Base-by-base conservation (phyloP, 352 stramenopile genomes). In the Blastocystis sp. region DNA sequence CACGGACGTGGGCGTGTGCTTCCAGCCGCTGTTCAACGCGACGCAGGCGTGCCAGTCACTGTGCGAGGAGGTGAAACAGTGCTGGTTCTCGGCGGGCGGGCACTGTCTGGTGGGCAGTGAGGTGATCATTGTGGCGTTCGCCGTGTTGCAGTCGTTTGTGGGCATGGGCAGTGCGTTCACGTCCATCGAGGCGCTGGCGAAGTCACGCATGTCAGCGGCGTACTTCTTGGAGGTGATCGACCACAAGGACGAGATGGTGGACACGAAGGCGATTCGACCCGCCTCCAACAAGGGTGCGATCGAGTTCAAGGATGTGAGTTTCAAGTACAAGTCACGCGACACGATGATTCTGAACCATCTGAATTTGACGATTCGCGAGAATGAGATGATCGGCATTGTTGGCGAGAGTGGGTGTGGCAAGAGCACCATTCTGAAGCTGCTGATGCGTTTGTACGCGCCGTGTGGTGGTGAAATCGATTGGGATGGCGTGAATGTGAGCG, bases 111-210 rank as follows among this genome's bases (percentile, higher is more conserved):
- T 78, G 91, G 92, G 34, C 92, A 62, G 92, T 17, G 90, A 91
- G 68, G 92, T 94, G 17, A 65, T 95, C 11, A 94, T 91, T 0
- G 90, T 95, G 42, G 94, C 94, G 61, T 95, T 93, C 82, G 60
- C 90, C 4, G 79, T 95, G 3, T 92, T 95, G 57, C 92, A 94
- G 90, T 91, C 92, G 3, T 92, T 92, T 14, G 93, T 94, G 90
- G 92, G 91, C 9, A 89, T 94, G 11, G 93, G 93, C 3, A 92
- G 94, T 60, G 91, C 92, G 28, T 92, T 90, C 34, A 92, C 92
- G 0, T 93, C 91, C 43, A 88, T 91, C 0, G 90, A 94, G 74
- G 93, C 92, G 0, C 45, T 74, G 66, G 70, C n/a, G 42, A 87
- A 76, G 43, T 60, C 68, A 24, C 28, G 42, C 14, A 69, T 74